A percentile compares a stretch with the other conserved stretches of the same genome.
These are phyloP conservation scores for Cyclocybe cylindracea DNA, from an alignment of 768 basidiomycete genomes.

Conservation along the genomic window DNA sequence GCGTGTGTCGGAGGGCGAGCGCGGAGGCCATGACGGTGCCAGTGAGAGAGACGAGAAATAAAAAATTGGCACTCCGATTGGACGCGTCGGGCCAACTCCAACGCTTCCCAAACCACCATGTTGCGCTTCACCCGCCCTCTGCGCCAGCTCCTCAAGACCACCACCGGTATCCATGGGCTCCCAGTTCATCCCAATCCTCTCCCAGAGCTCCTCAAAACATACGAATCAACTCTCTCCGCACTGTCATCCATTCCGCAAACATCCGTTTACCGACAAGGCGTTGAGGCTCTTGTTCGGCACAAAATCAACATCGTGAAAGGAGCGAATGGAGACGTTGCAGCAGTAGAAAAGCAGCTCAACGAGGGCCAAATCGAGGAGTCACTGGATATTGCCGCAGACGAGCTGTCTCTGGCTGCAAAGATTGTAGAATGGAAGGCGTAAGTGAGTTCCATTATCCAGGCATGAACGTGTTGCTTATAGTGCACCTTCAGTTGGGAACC, in stretches of 20 bases:
- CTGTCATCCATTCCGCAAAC: conserved; percentile 74
- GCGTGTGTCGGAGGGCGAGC: conserved; percentile 24
- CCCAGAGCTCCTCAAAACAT: conserved; percentile 72
- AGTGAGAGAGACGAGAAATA: conserved; percentile 15
- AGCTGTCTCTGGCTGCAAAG: conserved; percentile 72
- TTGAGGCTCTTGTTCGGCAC: conserved; percentile 80
- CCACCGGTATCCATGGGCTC: conserved; percentile 89
- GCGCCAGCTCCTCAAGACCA: conserved; percentile 64
- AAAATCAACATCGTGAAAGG: conserved; percentile 74
- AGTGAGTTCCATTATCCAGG: conserved; percentile 35
- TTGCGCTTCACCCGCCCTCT: conserved; percentile 77
- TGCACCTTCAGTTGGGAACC: conserved; percentile 75
- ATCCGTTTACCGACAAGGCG: conserved; percentile 88
- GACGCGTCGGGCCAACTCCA: conserved; percentile 15
- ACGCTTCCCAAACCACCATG: conserved; percentile 45
- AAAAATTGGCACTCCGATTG: conserved; percentile 43
- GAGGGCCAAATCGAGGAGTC: conserved; percentile 90
- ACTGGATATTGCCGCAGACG: conserved; percentile 79
- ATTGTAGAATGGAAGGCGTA: conserved; percentile 98
- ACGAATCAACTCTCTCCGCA: conserved; percentile 72
- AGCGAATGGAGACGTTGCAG: conserved; percentile 63
- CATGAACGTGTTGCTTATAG: conserved; percentile 4
- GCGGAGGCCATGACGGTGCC: conserved; percentile 17
- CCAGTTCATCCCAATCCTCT: conserved; percentile 84
- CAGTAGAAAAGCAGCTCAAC: conserved; percentile 73